A percentile compares a stretch with the other conserved stretches of the same genome.
Conservation (phyloP, 2,329 filamentous ascomycete genomes). For the Colletotrichum neosansevieriae region DNA sequence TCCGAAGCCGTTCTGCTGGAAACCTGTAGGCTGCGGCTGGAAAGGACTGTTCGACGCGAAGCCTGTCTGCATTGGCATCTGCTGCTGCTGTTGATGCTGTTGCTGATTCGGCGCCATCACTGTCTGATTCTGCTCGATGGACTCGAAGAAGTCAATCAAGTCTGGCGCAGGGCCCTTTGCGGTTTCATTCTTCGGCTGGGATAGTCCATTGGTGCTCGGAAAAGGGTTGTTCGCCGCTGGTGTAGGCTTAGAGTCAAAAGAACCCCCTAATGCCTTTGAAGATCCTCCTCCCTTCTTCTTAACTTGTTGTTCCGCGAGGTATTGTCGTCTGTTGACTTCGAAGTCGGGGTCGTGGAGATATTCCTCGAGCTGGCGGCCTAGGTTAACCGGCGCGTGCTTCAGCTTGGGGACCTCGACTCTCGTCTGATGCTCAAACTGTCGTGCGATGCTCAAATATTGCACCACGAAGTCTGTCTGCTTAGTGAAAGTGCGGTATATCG, state of each 20-base stretch:
- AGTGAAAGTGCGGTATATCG: constrained; percentile 92
- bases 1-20: constrained; percentile 57
- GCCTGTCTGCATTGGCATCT: constrained; percentile 44
- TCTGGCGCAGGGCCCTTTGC: constrained; percentile 78
- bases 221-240: constrained; percentile 58
- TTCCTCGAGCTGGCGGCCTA: constrained; percentile 90
- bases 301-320: constrained; percentile 86
- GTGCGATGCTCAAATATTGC: constrained; percentile 86
- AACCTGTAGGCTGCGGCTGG: constrained; percentile 48
- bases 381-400: constrained; percentile 94
- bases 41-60: constrained; percentile 48
- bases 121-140: constrained; percentile 90
- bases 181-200: constrained; percentile 57
- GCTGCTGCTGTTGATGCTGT: constrained; percentile 47
- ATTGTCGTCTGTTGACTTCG: constrained; percentile 91
- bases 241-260: constrained; percentile 52
- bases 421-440: constrained; percentile 92
- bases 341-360: constrained; percentile 96
- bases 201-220: constrained; percentile 52
- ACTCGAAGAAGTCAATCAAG: constrained; percentile 94
- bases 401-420: constrained; percentile 95
- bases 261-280: constrained; percentile 44
- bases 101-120: constrained; percentile 65
- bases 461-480: constrained; percentile 94
- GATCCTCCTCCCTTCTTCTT: constrained; percentile 61